Percentiles rank a stretch among this genome's conserved stretches.
Evolutionary conservation across 805 yeast genomes (phyloP).

Genomic region (Pichia heedii): DNA sequence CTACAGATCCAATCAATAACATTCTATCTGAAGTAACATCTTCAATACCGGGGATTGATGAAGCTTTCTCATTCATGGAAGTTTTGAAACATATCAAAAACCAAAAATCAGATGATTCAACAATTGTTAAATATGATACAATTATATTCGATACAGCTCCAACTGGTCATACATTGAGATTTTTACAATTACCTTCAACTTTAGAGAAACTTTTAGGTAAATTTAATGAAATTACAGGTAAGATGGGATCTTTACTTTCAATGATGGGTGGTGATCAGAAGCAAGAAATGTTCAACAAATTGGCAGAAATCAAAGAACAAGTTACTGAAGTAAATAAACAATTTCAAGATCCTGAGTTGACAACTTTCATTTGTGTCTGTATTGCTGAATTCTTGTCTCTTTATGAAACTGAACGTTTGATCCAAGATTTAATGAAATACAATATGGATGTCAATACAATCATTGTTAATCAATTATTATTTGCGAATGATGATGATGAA

Average conservation of each 20-base stretch:
- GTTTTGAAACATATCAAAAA: conserved; percentile 92
- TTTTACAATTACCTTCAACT: conserved; percentile 89
- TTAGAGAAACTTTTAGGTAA: conserved; percentile 80
- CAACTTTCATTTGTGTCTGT: conserved; percentile 94
- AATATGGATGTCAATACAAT: conserved; percentile 96
- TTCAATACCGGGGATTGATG: conserved; percentile 97
- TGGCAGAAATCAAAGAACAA: conserved; percentile 69
- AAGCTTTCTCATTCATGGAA: conserved; percentile 95
- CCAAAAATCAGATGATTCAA: conserved; percentile 34
- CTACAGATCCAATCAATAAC: conserved; percentile 54
- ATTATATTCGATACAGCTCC: conserved; percentile 99
- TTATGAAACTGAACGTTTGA: conserved; percentile 95
- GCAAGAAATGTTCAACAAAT: conserved; percentile 66
- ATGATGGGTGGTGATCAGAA: conserved; percentile 60
- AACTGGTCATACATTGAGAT: conserved; percentile 95
- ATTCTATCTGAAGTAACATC: conserved; percentile 88
- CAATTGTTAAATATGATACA: conserved; percentile 56
- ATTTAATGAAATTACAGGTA: conserved; percentile 76
- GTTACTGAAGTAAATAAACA: conserved; percentile 88
- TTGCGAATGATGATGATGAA: conserved; percentile 67
- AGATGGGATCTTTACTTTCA: conserved; percentile 84
- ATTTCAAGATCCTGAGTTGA: conserved; percentile 91
- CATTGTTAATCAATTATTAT: conserved; percentile 87
- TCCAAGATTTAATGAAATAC: conserved; percentile 90
- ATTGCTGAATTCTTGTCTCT: conserved; percentile 93